Evolutionary conservation across 2,329 filamentous ascomycete species (phyloP).

Genomic region (Graphilbum fragrans): DNA sequence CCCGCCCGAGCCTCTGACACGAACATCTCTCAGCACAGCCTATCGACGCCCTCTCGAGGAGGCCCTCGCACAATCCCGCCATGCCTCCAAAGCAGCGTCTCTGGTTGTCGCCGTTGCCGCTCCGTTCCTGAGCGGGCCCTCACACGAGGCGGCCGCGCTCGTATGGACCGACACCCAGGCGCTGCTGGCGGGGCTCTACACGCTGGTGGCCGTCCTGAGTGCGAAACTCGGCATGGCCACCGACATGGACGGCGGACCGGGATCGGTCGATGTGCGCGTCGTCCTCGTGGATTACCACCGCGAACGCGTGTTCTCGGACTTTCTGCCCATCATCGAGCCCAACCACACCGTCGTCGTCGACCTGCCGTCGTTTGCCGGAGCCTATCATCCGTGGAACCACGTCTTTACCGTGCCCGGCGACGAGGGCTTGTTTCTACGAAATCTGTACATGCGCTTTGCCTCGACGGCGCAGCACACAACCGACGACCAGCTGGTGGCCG

Average conservation of each 20-base stretch:
- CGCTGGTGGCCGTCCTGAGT: slow-evolving; percentile 61
- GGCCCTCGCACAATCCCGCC: slow-evolving; percentile 36
- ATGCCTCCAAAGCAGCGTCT: slow-evolving; percentile 20
- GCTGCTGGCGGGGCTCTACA: slow-evolving; percentile 68
- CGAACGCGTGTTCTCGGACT: slow-evolving; percentile 10
- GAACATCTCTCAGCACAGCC: slow-evolving; percentile 39
- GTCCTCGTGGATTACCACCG: slow-evolving; percentile 55
- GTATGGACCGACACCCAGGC: slow-evolving; percentile 59
- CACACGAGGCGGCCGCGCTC: slow-evolving; percentile 39
- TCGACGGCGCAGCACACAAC: slow-evolving; percentile 34
- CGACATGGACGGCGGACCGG: slow-evolving; percentile 44
- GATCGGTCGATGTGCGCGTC: slow-evolving; percentile 65
- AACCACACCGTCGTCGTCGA: slow-evolving; percentile 25
- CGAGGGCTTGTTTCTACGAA: slow-evolving; percentile 45
- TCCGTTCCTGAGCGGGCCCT: slow-evolving; percentile 46
- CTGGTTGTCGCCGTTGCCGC: slow-evolving; percentile 48
- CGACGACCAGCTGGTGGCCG: slow-evolving; percentile 36
- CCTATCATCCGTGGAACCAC: slow-evolving; percentile 46
- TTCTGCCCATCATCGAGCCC: slow-evolving; percentile 28
- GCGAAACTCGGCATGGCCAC: slow-evolving; percentile 47
- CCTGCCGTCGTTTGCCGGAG: slow-evolving; percentile 28
- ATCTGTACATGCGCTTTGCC: slow-evolving; percentile 32
- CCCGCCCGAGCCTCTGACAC: slow-evolving; percentile 43
- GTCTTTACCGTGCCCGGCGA: slow-evolving; percentile 58
- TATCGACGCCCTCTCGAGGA: slow-evolving; percentile 48